phyloP scores from a whole-genome alignment of 1,284 basidiomycete genomes.

The Peniophora sp. region DNA sequence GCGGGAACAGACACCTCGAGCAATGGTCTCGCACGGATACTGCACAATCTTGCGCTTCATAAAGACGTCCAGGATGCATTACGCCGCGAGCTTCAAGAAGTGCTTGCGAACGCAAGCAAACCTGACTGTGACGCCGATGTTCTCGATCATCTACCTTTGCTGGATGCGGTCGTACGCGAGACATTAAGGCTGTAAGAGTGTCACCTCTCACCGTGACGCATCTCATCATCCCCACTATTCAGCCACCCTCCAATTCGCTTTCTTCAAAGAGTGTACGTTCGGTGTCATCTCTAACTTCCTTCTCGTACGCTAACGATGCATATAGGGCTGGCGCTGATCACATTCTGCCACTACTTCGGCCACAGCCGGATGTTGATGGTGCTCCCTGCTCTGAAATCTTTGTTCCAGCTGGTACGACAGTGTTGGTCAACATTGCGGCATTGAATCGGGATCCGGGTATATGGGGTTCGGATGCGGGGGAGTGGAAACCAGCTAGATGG shows the following conservation, averaged over 20 bases:
- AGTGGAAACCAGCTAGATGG: neutral
- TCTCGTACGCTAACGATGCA: too few species aligned
- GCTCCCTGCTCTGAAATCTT: neutral
- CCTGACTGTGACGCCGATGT: constrained; percentile 16
- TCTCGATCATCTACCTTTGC: constrained; percentile 28
- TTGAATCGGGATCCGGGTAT: neutral
- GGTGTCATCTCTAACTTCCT: too few species aligned
- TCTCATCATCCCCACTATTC: too few species aligned
- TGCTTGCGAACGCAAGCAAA: too few species aligned
- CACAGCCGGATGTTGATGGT: too few species aligned
- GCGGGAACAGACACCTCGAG: constrained; percentile 16
- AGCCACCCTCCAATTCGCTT: too few species aligned
- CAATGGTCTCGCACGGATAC: constrained; percentile 11
- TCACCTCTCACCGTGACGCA: too few species aligned
- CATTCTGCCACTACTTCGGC: too few species aligned
- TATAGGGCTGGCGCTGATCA: too few species aligned
- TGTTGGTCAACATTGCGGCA: neutral
- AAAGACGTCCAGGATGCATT: constrained; percentile 12
- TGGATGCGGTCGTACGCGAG: constrained; percentile 40
- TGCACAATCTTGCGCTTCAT: constrained; percentile 12
- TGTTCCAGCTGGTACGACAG: neutral
- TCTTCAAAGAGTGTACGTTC: too few species aligned
- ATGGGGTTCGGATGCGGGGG: neutral
- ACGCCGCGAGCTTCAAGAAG: constrained; percentile 6
- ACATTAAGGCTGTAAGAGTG: constrained; percentile 30